Evolutionary conservation across 1,284 basidiomycete species (phyloP).

Genomic region (Violaceomyces palustris): DNA sequence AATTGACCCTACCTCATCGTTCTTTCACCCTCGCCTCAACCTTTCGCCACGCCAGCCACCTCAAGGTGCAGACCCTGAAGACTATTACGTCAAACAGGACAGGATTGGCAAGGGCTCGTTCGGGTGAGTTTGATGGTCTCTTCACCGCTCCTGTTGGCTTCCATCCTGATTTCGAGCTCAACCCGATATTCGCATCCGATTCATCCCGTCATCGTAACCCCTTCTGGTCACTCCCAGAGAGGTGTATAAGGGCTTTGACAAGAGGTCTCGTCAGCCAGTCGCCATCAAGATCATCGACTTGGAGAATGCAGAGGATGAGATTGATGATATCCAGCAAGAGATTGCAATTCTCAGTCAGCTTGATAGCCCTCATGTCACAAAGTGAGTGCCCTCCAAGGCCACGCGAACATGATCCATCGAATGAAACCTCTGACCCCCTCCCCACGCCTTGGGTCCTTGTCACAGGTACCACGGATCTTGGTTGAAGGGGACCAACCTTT

Average conservation of each 20-base stretch:
- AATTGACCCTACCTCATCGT: no score
- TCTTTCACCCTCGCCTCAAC: no score
- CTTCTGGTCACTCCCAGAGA: conserved; percentile 20
- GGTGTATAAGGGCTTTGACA: conserved; percentile 48
- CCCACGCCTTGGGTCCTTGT: neutral
- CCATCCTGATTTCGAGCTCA: neutral
- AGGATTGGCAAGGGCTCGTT: conserved; percentile 63
- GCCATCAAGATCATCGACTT: conserved; percentile 96
- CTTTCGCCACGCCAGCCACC: no score
- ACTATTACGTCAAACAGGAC: conserved; percentile 82
- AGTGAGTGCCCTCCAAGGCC: conserved; percentile 55
- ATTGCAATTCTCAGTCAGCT: conserved; percentile 97
- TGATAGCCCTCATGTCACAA: conserved; percentile 91
- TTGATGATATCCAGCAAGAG: conserved; percentile 98
- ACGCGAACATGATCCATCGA: neutral
- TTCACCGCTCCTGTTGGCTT: no score
- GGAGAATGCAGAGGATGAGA: conserved; percentile 97
- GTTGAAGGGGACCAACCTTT: conserved; percentile 84
- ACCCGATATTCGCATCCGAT: neutral
- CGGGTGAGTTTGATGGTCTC: conserved; percentile 32
- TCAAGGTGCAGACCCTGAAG: conserved; percentile 40
- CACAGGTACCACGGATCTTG: conserved; percentile 88
- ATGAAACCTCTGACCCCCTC: neutral
- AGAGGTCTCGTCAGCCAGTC: conserved; percentile 37
- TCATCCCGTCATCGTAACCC: neutral